These are phyloP conservation scores for Diaporthe sp. DNA, from an alignment of 2,329 filamentous ascomycete genomes.

Conservation along the genomic window DNA sequence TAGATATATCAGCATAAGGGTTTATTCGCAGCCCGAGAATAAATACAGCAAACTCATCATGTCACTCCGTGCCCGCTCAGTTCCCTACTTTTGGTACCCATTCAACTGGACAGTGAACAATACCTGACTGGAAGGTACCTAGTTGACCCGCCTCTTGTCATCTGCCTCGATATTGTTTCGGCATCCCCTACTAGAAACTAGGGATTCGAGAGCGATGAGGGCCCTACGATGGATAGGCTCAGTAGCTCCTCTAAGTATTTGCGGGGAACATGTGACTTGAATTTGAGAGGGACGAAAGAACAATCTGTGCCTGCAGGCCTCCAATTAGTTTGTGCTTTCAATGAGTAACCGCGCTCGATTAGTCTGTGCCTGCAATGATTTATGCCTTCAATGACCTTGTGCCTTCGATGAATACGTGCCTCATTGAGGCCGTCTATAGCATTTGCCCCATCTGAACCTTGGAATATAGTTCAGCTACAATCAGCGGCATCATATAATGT, in stretches of 20 bases:
- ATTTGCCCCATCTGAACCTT: background rate
- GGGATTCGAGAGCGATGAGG: too few relatives aligned
- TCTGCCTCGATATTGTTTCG: too few relatives aligned
- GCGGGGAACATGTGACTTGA: too few relatives aligned
- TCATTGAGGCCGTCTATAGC: background rate
- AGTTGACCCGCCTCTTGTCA: background rate
- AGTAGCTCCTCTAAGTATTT: too few relatives aligned
- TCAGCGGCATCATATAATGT: background rate
- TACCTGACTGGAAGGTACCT: background rate
- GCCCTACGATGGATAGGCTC: too few relatives aligned
- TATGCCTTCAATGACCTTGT: background rate
- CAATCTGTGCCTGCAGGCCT: too few relatives aligned
- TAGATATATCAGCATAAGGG: slow-evolving; percentile 12
- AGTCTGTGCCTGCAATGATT: background rate
- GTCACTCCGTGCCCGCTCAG: too few relatives aligned
- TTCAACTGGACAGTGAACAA: background rate
- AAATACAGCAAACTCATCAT: background rate
- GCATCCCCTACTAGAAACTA: too few relatives aligned
- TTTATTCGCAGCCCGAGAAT: slow-evolving; percentile 11
- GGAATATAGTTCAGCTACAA: background rate
- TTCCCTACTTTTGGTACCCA: background rate
- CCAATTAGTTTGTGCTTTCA: too few relatives aligned
- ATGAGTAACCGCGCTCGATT: background rate
- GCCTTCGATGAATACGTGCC: background rate
- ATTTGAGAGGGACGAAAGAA: too few relatives aligned